phyloP scores from a whole-genome alignment of 176 grass and related monocot species.

The Zizania latifolia region DNA sequence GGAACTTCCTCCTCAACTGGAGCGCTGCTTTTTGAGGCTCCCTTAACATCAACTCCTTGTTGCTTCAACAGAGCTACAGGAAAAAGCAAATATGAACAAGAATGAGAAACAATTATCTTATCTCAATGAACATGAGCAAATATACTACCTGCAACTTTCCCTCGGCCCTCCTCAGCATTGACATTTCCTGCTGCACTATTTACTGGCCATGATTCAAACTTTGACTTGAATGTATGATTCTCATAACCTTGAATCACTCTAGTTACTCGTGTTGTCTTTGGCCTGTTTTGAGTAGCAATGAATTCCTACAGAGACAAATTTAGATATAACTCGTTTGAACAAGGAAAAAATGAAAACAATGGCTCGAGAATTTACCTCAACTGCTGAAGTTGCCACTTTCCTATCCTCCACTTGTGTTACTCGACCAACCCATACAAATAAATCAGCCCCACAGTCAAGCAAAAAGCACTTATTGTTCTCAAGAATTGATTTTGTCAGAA shows the following conservation, averaged over 20 bases:
- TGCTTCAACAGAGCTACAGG: constrained; percentile 58
- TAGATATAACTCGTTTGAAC: constrained; percentile 10
- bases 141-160: constrained; percentile 58
- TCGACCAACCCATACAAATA: constrained; percentile 95
- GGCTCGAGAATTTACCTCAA: constrained; percentile 57
- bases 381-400: constrained; percentile 76
- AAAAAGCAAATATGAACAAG: constrained; percentile 29
- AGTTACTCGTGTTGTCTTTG: constrained; percentile 65
- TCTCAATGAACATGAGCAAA: constrained; percentile 18
- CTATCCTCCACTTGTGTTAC: constrained; percentile 93
- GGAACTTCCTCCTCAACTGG: constrained; percentile 67
- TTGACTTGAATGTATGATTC: constrained; percentile 72
- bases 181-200: constrained; percentile 42
- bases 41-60: constrained; percentile 70
- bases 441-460: constrained; percentile 85
- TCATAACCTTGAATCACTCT: constrained; percentile 92
- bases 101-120: constrained; percentile 2
- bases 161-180: constrained; percentile 40
- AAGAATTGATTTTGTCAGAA: constrained; percentile 71
- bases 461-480: constrained; percentile 93
- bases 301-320: constrained; percentile 56
- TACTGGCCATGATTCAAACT: constrained; percentile 82
- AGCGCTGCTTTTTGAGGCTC: constrained; percentile 38
- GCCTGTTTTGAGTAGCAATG: constrained; percentile 60
- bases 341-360: constrained; percentile 2